These are phyloP conservation scores for Saccharomycopsis vini DNA, from an alignment of 805 yeast species.

Conservation along the genomic window DNA sequence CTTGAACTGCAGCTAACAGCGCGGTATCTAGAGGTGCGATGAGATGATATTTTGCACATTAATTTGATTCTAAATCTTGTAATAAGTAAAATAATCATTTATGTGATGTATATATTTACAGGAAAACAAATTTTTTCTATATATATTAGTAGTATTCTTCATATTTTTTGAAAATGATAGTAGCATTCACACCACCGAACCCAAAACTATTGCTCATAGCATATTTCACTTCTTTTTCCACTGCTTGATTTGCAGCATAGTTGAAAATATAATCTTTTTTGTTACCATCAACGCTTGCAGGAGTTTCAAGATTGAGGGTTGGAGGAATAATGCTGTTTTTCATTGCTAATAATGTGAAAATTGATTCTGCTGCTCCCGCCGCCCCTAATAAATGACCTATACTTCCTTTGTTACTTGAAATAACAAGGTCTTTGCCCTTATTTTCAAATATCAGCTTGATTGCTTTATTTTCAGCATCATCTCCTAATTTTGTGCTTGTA, in stretches of 20 bases:
- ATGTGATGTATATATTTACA: too few species aligned
- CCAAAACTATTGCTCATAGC: slow-evolving; percentile 92
- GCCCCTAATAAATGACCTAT: slow-evolving; percentile 94
- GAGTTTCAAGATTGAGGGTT: slow-evolving; percentile 57
- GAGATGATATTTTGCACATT: too few species aligned
- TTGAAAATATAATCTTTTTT: slow-evolving; percentile 38
- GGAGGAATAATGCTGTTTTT: slow-evolving; percentile 59
- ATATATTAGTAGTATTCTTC: too few species aligned
- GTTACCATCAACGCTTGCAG: slow-evolving; percentile 39
- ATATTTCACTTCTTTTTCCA: slow-evolving; percentile 35
- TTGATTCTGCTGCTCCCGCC: slow-evolving; percentile 89
- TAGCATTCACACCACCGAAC: slow-evolving; percentile 92
- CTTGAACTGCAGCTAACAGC: too few species aligned
- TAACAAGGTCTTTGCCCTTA: slow-evolving; percentile 32
- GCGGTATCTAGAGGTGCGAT: too few species aligned
- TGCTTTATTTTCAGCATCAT: slow-evolving; percentile 77
- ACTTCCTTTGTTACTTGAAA: slow-evolving; percentile 84
- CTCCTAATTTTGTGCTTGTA: slow-evolving; percentile 86
- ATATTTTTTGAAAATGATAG: slow-evolving; percentile 44
- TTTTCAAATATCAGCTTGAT: slow-evolving; percentile 44
- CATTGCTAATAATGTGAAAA: slow-evolving; percentile 66
- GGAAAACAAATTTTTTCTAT: too few species aligned
- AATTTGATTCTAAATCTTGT: too few species aligned
- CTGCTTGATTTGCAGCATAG: slow-evolving; percentile 45
- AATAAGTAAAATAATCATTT: too few species aligned